phyloP scores from a whole-genome alignment of 75 land plant genomes.

The Azolla pinnata region DNA sequence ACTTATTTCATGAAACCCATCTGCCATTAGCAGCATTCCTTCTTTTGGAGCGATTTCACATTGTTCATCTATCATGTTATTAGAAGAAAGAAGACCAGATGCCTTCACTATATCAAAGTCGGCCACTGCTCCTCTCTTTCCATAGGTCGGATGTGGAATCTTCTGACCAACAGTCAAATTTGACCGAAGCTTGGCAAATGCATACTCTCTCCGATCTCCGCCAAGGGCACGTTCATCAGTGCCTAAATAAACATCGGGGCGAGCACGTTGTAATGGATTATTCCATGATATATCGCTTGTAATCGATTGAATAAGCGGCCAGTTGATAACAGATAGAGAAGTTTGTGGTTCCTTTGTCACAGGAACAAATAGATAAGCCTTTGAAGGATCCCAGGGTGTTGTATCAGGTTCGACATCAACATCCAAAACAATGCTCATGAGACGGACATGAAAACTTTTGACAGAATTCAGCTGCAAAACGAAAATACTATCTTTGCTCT shows the following conservation, averaged over 20 bases:
- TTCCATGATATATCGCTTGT: constrained; percentile 61
- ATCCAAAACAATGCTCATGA: constrained; percentile 98
- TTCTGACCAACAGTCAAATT: constrained; percentile 74
- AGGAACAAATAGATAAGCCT: constrained; percentile 94
- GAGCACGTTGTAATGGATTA: constrained; percentile 95
- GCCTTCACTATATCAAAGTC: constrained; percentile 88
- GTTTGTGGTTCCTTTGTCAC: constrained; percentile 21
- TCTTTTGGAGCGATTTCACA: constrained; percentile 19
- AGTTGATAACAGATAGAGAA: constrained; percentile 53
- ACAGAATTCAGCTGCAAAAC: constrained; percentile 55
- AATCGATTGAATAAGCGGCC: constrained; percentile 50
- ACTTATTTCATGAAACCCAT: constrained; percentile 37
- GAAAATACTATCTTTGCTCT: background rate
- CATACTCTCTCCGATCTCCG: constrained; percentile 97
- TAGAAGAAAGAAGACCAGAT: constrained; percentile 63
- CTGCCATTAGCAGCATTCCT: constrained; percentile 71
- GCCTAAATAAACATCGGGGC: constrained; percentile 97
- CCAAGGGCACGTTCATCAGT: constrained; percentile 96
- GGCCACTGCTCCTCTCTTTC: constrained; percentile 95
- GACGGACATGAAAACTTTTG: constrained; percentile 93
- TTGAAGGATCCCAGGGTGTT: constrained; percentile 97
- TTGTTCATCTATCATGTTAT: constrained; percentile 16
- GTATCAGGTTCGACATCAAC: constrained; percentile 94
- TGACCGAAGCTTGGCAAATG: constrained; percentile 86
- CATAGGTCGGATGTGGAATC: constrained; percentile 85